These are phyloP conservation scores for Yamadazyma laniorum DNA, from an alignment of 805 yeast genomes.

Conservation along the genomic window DNA sequence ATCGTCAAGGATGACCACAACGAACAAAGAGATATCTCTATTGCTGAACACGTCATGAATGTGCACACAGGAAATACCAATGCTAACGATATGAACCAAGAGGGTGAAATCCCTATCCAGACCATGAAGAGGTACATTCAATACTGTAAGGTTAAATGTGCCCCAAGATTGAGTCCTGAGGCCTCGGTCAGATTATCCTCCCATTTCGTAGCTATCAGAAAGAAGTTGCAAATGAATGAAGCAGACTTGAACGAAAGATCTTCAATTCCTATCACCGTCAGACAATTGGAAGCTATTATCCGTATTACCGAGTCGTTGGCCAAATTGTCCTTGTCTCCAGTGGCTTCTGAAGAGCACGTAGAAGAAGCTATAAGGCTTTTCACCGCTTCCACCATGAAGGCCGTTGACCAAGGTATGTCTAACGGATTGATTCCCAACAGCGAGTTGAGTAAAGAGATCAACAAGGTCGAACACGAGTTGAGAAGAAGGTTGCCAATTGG, in stretches of 20 bases:
- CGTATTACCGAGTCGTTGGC: constrained; percentile 95
- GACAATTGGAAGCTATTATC: constrained; percentile 96
- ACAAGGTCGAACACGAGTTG: constrained; percentile 77
- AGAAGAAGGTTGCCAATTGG: constrained; percentile 93
- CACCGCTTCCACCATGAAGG: constrained; percentile 97
- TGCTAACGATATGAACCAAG: constrained; percentile 40
- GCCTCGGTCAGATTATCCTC: constrained; percentile 90
- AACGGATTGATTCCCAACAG: constrained; percentile 47
- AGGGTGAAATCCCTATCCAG: constrained; percentile 85
- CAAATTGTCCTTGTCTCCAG: constrained; percentile 74
- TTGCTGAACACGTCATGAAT: constrained; percentile 93
- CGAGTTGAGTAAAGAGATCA: constrained; percentile 67
- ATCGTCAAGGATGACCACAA: constrained; percentile 95
- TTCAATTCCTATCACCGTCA: constrained; percentile 93
- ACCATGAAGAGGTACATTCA: constrained; percentile 91
- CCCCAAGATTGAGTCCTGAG: constrained; percentile 84
- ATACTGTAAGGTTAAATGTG: constrained; percentile 85
- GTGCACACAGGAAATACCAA: constrained; percentile 76
- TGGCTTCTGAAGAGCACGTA: constrained; percentile 86
- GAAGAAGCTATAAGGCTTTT: constrained; percentile 93
- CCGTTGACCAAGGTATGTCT: constrained; percentile 67
- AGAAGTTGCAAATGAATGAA: constrained; percentile 78
- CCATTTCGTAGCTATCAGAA: constrained; percentile 88
- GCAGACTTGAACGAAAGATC: constrained; percentile 81
- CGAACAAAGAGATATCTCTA: constrained; percentile 76